Evolutionary conservation across 257 asterid species (phyloP), one percentile per base, ranked within the genome.

Genomic region (Plantago major): DNA sequence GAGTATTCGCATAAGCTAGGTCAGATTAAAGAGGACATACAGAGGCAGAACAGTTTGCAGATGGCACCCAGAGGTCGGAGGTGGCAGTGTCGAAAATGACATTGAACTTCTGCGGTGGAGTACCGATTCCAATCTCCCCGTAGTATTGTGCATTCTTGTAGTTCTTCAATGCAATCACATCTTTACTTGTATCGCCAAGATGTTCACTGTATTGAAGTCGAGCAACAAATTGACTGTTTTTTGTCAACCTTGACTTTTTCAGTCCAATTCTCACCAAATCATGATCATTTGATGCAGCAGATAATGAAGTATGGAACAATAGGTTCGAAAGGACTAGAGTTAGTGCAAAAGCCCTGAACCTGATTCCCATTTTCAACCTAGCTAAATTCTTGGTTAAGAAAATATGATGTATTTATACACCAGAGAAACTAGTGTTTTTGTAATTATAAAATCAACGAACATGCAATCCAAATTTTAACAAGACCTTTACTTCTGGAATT

Each of bases 91-190:
- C 99, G 18, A 89, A 93, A 65, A 93, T 79, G 56, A 93, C 95
- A n/a, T 95, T 87, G 62, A 93, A 87, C 42, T 78, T 89, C 78
- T 93, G 97, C 22, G 94, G 91, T 4, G 97, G 99, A n/a, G 90
- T 71, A 51, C 99, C 99, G 22, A 93, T 13, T 17, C 90, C 90
- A 68, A 93, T 83, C 82, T 83, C 97, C 13, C 99, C 99, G 71
- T 68, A 89, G 78, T 93, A 93, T 80, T 93, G 99, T 70, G 99
- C 99, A 75, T 93, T 88, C 96, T 89, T 77, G 78, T 83, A 93
- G 69, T 93, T 93, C 81, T 87, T 89, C 60, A 93, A 72, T 10
- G 74, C 89, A 11, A 93, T 87, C 46, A 85, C 77, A 54, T 87
- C 98, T 7, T 81, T 63, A 16, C 40, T 33, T 33, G 76, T 64